These are phyloP conservation scores for Litchi chinensis DNA, from an alignment of 345 rosid species.

Conservation along the genomic window DNA sequence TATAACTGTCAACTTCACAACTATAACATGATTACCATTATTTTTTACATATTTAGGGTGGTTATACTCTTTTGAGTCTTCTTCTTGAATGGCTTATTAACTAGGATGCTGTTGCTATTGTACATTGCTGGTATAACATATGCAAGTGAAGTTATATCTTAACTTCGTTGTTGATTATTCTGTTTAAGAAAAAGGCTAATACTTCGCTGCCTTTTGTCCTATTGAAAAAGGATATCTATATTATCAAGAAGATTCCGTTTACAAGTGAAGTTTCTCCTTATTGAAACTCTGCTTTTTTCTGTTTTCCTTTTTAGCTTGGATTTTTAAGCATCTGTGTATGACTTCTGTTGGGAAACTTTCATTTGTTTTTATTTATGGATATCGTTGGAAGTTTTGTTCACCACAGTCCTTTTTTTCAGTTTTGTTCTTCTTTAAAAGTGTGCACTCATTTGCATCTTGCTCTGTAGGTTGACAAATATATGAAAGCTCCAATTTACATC, in stretches of 20 bases:
- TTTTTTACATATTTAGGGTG: not conserved
- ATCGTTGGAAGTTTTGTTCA: constrained; percentile 3
- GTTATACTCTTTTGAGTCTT: not conserved
- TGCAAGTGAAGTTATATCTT: not conserved
- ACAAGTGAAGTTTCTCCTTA: not conserved
- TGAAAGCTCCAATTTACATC: constrained; percentile 84
- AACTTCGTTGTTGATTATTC: not conserved
- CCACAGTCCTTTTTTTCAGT: not conserved
- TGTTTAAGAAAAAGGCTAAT: not conserved
- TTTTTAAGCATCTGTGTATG: not conserved
- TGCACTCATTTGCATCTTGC: constrained; percentile 11
- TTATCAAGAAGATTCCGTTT: not conserved
- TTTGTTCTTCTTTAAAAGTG: constrained; percentile 11
- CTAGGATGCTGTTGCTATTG: not conserved
- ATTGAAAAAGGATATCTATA: not conserved
- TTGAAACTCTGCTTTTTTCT: not conserved
- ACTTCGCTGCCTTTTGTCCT: not conserved
- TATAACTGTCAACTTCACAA: not conserved
- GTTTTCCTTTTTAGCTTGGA: not conserved
- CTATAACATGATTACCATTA: not conserved
- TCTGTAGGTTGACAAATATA: constrained; percentile 64
- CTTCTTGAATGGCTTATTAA: not conserved
- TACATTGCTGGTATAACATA: not conserved
- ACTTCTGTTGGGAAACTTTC: not conserved
- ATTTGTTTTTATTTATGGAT: not conserved